Percentiles rank a stretch among this genome's conserved stretches.
Conservation (phyloP, 345 rosid species). For the Eucalyptus tenuipes region DNA sequence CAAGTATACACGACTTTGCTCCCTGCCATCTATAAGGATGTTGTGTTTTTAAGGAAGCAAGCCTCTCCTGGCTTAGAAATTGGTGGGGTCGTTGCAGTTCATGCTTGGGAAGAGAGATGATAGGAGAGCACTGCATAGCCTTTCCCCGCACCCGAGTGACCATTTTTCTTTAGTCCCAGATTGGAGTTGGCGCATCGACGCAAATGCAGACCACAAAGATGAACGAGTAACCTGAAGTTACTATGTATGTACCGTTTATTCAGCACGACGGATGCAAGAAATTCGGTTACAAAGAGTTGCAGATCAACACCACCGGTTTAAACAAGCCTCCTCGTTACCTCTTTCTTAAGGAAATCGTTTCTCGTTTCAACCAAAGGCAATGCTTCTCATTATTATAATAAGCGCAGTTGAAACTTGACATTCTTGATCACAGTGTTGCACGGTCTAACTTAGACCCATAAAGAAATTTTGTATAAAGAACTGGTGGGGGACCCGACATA, state of each 20-base stretch:
- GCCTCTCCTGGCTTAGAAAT: not conserved
- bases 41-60: not conserved
- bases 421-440: slow-evolving; percentile 18
- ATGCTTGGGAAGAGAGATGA: not conserved
- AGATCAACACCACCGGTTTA: not conserved
- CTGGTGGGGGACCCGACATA: not conserved
- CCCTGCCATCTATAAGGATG: not conserved
- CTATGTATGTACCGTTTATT: not conserved
- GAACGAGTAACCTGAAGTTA: not conserved
- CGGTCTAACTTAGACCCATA: not conserved
- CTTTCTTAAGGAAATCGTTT: not conserved
- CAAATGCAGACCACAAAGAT: not conserved
- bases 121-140: not conserved
- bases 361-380: not conserved
- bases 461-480: not conserved
- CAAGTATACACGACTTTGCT: not conserved
- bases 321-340: not conserved
- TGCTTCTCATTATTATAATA: not conserved
- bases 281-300: not conserved
- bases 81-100: not conserved
- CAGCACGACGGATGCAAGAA: not conserved
- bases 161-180: not conserved
- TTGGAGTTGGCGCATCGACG: not conserved
- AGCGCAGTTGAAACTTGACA: slow-evolving; percentile 1
- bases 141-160: not conserved